Conservation (phyloP, 2,329 filamentous ascomycete genomes). For the Hyphodiscus sp. region DNA sequence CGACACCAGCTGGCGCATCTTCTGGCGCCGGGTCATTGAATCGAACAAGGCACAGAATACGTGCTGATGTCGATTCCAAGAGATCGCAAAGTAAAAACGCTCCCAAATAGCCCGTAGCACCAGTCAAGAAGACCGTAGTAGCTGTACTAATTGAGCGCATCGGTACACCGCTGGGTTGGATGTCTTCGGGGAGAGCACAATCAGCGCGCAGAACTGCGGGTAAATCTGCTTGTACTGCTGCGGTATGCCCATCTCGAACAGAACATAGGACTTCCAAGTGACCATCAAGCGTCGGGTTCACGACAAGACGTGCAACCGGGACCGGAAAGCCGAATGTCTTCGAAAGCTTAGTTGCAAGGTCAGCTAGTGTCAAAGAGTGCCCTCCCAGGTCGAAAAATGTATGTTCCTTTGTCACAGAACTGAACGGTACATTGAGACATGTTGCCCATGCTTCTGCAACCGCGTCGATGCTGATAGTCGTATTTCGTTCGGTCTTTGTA, state of each 20-base stretch:
- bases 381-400: slow-evolving; percentile 79
- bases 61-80: slow-evolving; percentile 49
- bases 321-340: slow-evolving; percentile 67
- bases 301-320: slow-evolving; percentile 63
- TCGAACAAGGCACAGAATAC: slow-evolving; percentile 62
- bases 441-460: slow-evolving; percentile 68
- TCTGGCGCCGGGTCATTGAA: slow-evolving; percentile 65
- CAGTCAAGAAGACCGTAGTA: slow-evolving; percentile 70
- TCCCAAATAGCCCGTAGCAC: slow-evolving; percentile 83
- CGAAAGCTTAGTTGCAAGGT: slow-evolving; percentile 64
- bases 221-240: slow-evolving; percentile 68
- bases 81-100: slow-evolving; percentile 72
- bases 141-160: slow-evolving; percentile 27
- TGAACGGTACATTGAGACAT: slow-evolving; percentile 57
- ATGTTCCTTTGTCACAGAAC: slow-evolving; percentile 59
- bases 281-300: slow-evolving; percentile 63
- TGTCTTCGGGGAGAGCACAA: slow-evolving; percentile 61
- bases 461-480: slow-evolving; percentile 58
- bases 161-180: slow-evolving; percentile 47
- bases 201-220: slow-evolving; percentile 64
- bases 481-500: slow-evolving; percentile 46
- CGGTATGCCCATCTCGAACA: slow-evolving; percentile 65
- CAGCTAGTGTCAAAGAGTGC: slow-evolving; percentile 71
- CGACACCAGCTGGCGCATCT: slow-evolving; percentile 60
- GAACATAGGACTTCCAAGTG: slow-evolving; percentile 66